Evolutionary conservation across 2,329 filamentous ascomycete genomes (phyloP), one percentile per base, ranked within the genome.

Genomic region (Hypoxylon sp.): DNA sequence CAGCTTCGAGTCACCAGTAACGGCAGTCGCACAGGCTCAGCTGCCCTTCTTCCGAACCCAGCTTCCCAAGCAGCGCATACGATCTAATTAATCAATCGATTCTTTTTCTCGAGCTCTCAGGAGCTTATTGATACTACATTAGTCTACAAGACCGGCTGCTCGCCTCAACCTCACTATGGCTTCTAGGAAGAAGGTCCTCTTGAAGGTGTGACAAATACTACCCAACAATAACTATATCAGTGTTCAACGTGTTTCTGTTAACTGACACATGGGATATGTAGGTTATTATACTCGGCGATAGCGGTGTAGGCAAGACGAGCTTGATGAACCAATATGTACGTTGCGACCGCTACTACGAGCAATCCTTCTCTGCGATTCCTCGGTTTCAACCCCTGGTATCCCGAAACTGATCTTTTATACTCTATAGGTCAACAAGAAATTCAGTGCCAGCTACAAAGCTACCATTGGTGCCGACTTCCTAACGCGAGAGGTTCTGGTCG

Each of bases 291-390:
- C 91, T 99, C 76, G 96, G 96, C 77, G 96, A 99, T 83, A 98
- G 95, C 83, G 96, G 96, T 84, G 96, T 99, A 71, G 96, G 96
- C 81, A 99, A 99, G 89, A 99, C 96, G 69, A 98, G 94, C 83
- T 90, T 99, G 89, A 99, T 99, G 96, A 99, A 99, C 85, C 96
- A 99, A 98, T 99, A 98, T 93, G 96, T 98, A 90, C 82, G 92
- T 76, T 59, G n/a, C 55, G 61, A 31, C 69, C 61, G 22, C 17
- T 54, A 37, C 64, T 17, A 31, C 55, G 50, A 66, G 35, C 63
- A 60, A 33, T 49, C 56, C 30, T 31, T n/a, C 56, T 49, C 60
- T 30, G 22, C 65, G 46, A 49, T 14, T 53, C 50, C 49, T n/a
- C 59, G 22, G 17, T 25, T 50, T 57, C 37, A 37, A 22, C 6